A percentile compares a stretch with the other conserved stretches of the same genome.
Conservation (phyloP, 2,329 filamentous ascomycete species). For the Penicillium sp. region DNA sequence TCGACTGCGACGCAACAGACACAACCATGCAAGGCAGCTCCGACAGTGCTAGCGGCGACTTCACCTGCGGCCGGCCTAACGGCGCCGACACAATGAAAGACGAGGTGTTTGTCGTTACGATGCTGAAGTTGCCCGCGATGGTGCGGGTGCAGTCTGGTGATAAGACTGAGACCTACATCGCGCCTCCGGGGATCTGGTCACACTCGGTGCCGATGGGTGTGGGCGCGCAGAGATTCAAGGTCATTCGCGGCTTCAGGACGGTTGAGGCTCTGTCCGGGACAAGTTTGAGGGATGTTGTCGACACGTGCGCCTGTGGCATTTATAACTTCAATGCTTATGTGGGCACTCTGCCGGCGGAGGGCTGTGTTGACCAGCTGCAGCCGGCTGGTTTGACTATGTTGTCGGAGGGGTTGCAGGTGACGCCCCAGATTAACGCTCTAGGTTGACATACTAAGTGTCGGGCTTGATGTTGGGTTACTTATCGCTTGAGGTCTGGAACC, state of each 20-base stretch:
- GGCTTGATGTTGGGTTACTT: not conserved
- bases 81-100: slow-evolving; percentile 46
- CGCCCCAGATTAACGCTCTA: slow-evolving; percentile 25
- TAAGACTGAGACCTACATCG: slow-evolving; percentile 38
- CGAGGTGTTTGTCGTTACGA: slow-evolving; percentile 46
- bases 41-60: slow-evolving; percentile 44
- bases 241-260: slow-evolving; percentile 36
- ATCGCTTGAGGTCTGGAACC: not conserved
- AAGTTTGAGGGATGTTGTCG: slow-evolving; percentile 44
- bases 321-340: slow-evolving; percentile 53
- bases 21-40: slow-evolving; percentile 39
- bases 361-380: slow-evolving; percentile 30
- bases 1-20: slow-evolving; percentile 47
- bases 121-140: slow-evolving; percentile 41
- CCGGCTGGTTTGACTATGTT: slow-evolving; percentile 27
- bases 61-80: slow-evolving; percentile 45
- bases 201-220: slow-evolving; percentile 42
- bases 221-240: slow-evolving; percentile 42
- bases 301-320: slow-evolving; percentile 43
- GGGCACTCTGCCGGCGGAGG: slow-evolving; percentile 40
- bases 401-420: slow-evolving; percentile 23
- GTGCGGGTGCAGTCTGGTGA: slow-evolving; percentile 42
- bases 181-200: slow-evolving; percentile 41
- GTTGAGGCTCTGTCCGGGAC: slow-evolving; percentile 38
- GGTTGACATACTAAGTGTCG: not conserved